Percentiles rank a stretch among this genome's conserved stretches.
phyloP scores from a whole-genome alignment of 371 early-diverging fungal species.

The Mucor velutinosus region DNA sequence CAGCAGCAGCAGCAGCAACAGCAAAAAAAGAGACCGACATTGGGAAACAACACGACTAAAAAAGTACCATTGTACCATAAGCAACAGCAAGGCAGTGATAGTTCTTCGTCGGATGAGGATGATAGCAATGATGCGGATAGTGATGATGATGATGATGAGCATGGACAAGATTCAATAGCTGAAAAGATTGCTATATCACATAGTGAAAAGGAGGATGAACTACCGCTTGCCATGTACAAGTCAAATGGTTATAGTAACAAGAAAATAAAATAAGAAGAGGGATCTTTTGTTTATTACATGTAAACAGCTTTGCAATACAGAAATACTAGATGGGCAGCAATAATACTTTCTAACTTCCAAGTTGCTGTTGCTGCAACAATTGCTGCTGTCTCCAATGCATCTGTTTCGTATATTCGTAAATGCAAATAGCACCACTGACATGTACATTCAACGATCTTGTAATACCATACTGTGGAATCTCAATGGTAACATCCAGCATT shows the following conservation, averaged over 20 bases:
- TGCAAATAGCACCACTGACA: slow-evolving; percentile 63
- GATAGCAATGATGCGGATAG: neutral
- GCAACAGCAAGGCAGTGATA: slow-evolving; percentile 11
- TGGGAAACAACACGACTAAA: neutral
- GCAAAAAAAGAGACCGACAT: neutral
- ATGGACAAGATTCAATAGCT: neutral
- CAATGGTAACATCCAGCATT: slow-evolving; percentile 60
- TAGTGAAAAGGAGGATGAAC: slow-evolving; percentile 35
- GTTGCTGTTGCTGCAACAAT: neutral
- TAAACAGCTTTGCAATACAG: no score
- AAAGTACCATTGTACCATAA: slow-evolving; percentile 4
- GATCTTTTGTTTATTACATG: neutral
- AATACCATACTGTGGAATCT: slow-evolving; percentile 70
- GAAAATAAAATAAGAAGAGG: neutral
- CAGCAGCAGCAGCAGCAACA: neutral
- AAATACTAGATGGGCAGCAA: no score
- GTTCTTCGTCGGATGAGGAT: slow-evolving; percentile 19
- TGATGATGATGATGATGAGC: slow-evolving; percentile 23
- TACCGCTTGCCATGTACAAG: slow-evolving; percentile 34
- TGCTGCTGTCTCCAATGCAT: slow-evolving; percentile 46
- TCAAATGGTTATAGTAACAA: neutral
- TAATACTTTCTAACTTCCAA: neutral
- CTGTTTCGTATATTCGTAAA: slow-evolving; percentile 65
- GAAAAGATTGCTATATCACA: neutral
- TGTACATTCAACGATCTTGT: slow-evolving; percentile 67